Evolutionary conservation across 1,139 yeast species (phyloP).

Genomic region (Protomyces pachydermus): DNA sequence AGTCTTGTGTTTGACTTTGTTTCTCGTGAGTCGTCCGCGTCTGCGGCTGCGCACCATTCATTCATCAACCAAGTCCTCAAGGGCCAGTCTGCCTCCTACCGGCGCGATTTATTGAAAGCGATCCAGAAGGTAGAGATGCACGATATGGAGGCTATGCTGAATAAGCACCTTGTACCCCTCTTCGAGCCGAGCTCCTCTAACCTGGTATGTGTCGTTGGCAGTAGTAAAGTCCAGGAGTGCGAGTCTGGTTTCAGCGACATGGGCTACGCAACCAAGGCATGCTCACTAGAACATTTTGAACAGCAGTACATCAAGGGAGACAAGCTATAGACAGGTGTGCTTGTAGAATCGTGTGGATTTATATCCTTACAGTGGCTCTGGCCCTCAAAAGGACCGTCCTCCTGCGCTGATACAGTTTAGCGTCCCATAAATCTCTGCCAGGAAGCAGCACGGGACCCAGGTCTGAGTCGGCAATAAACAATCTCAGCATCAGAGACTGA

Average conservation of each 20-base stretch:
- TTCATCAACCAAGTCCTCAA: constrained; percentile 35
- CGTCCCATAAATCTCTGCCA: too few species aligned
- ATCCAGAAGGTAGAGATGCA: constrained; percentile 5
- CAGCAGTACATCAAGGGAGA: constrained; percentile 4
- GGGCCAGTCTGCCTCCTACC: constrained; percentile 38
- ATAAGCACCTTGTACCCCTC: constrained; percentile 2
- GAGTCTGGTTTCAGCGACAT: constrained; percentile 6
- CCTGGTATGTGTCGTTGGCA: constrained; percentile 12
- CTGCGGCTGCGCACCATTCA: constrained; percentile 23
- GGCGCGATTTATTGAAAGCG: constrained; percentile 32
- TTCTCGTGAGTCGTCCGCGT: constrained; percentile 37
- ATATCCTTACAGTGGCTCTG: too few species aligned
- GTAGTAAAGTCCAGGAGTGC: background rate
- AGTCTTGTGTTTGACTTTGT: constrained; percentile 26
- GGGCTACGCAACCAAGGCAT: constrained; percentile 2
- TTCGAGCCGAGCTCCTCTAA: constrained; percentile 18
- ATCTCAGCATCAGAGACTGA: too few species aligned
- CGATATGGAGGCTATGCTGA: constrained; percentile 18
- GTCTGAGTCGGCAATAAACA: too few species aligned
- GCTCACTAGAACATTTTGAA: constrained; percentile 19
- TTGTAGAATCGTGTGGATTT: too few species aligned
- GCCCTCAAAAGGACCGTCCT: too few species aligned
- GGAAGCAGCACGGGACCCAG: too few species aligned
- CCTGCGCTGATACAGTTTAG: too few species aligned
- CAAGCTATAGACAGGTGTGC: background rate